Evolutionary conservation across 768 basidiomycete species (phyloP).

Genomic region (Psilocybe sp.): DNA sequence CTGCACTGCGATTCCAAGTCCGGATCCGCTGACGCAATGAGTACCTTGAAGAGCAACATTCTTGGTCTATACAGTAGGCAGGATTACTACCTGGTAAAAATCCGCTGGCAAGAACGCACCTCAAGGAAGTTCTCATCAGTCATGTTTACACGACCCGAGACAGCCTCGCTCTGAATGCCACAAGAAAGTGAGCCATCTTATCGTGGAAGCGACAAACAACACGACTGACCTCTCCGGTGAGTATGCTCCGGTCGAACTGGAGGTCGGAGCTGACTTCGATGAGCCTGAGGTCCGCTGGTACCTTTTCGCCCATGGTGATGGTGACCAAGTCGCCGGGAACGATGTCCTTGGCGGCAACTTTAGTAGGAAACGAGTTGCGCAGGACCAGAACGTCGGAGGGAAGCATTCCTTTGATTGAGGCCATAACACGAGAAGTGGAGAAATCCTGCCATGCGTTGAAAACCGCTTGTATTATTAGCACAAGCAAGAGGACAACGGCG

Average conservation of each 20-base stretch:
- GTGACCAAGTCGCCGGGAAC: conserved; percentile 68
- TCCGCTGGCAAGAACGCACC: conserved; percentile 2
- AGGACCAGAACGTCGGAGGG: conserved; percentile 63
- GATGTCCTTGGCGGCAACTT: conserved; percentile 56
- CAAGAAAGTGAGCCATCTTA: background rate
- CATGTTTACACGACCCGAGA: conserved; percentile 28
- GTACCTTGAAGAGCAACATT: conserved; percentile 62
- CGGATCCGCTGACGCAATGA: conserved; percentile 48
- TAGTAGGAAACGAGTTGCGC: conserved; percentile 43
- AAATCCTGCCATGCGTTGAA: conserved; percentile 57
- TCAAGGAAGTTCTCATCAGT: conserved; percentile 32
- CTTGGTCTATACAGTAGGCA: conserved; percentile 35
- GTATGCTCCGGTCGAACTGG: conserved; percentile 58
- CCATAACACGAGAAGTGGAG: conserved; percentile 56
- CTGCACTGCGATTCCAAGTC: conserved; percentile 44
- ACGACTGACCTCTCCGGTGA: conserved; percentile 50
- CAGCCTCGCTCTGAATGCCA: conserved; percentile 28
- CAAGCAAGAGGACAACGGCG: conserved; percentile 51
- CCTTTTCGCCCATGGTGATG: conserved; percentile 62
- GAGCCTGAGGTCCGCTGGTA: conserved; percentile 71
- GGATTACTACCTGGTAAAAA: conserved; percentile 15
- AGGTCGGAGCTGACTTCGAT: conserved; percentile 56
- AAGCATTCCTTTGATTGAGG: conserved; percentile 63
- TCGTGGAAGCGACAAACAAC: background rate
- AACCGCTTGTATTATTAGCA: conserved; percentile 33